Evolutionary conservation across 768 basidiomycete species (phyloP).

Genomic region (Leccinum incarnatum): DNA sequence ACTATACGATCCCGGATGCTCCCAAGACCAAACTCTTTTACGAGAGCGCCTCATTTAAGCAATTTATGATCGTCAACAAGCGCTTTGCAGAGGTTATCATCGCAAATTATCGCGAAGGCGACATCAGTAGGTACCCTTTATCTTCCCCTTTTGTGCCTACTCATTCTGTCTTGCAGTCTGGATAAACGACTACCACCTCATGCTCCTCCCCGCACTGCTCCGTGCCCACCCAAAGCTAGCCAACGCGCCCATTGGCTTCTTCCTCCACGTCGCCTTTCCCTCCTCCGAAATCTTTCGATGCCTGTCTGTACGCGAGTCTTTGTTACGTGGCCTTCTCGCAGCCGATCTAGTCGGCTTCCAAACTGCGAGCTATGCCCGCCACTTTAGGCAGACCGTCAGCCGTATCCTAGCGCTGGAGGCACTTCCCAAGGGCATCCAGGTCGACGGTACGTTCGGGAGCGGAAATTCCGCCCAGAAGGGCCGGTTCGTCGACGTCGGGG

Average conservation of each 20-base stretch:
- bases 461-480: constrained; percentile 26
- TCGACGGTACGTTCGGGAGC: constrained; percentile 33
- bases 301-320: constrained; percentile 70
- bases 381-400: constrained; percentile 81
- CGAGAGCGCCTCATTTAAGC: constrained; percentile 75
- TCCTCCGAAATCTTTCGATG: constrained; percentile 95
- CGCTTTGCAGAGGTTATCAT: constrained; percentile 86
- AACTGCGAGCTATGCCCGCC: constrained; percentile 77
- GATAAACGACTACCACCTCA: constrained; percentile 96
- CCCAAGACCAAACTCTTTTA: constrained; percentile 82
- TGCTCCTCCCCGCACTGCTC: constrained; percentile 86
- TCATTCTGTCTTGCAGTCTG: constrained; percentile 44
- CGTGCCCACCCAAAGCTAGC: constrained; percentile 54
- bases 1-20: constrained; percentile 84
- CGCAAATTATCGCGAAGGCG: constrained; percentile 79
- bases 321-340: constrained; percentile 86
- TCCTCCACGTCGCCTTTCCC: constrained; percentile 96
- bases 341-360: constrained; percentile 95
- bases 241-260: constrained; percentile 65
- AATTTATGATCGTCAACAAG: constrained; percentile 88
- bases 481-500: constrained; percentile 79
- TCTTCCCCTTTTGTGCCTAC: background rate
- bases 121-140: constrained; percentile 52
- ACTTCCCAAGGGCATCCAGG: constrained; percentile 77
- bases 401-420: constrained; percentile 80